Evolutionary conservation across 2,329 filamentous ascomycete genomes (phyloP).

Genomic region (Ambrosiella xylebori): DNA sequence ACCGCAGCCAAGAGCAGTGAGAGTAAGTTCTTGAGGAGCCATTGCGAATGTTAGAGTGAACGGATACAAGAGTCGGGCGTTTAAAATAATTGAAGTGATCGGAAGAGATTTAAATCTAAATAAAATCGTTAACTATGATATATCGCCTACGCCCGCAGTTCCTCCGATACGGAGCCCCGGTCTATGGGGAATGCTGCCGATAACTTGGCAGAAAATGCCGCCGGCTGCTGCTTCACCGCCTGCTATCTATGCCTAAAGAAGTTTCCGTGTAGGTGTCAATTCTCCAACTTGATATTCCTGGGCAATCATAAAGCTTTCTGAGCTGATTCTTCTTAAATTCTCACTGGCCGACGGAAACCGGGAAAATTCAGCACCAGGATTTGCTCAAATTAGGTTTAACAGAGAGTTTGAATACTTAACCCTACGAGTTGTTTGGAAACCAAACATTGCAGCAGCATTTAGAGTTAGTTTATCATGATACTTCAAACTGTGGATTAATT

Average conservation of each 20-base stretch:
- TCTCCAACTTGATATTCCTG: background rate
- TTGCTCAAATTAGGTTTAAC: background rate
- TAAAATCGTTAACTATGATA: background rate
- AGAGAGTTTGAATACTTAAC: background rate
- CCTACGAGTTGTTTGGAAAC: background rate
- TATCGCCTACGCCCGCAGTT: background rate
- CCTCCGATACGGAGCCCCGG: slow-evolving; percentile 11
- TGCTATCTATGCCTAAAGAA: background rate
- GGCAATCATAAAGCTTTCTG: background rate
- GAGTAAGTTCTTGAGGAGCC: slow-evolving; percentile 36
- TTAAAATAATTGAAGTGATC: background rate
- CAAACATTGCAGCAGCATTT: background rate
- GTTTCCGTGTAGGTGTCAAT: background rate
- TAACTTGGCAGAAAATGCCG: background rate
- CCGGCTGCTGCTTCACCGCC: slow-evolving; percentile 8
- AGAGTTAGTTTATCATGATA: background rate
- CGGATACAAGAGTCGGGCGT: background rate
- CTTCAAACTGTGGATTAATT: background rate
- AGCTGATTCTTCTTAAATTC: background rate
- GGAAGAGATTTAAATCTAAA: background rate
- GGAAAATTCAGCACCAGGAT: background rate
- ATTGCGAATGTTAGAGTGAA: background rate
- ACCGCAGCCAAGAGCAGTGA: slow-evolving; percentile 73
- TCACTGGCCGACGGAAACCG: slow-evolving; percentile 6
- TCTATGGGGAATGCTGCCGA: background rate